A percentile compares a stretch with the other conserved stretches of the same genome.
These are phyloP conservation scores for Lentinula guzmanii DNA, from an alignment of 768 basidiomycete species.

Conservation along the genomic window DNA sequence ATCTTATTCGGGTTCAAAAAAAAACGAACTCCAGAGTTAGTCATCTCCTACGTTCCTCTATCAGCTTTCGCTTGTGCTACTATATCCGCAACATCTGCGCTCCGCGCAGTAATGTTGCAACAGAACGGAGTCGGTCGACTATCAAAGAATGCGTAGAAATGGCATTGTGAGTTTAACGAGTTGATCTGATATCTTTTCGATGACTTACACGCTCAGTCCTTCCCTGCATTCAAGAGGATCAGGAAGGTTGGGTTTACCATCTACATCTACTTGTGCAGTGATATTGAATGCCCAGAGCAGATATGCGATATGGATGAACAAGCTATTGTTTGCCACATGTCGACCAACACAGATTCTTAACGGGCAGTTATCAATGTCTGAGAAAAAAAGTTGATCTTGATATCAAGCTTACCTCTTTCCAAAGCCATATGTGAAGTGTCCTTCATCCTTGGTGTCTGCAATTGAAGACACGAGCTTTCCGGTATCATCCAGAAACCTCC, in stretches of 20 bases:
- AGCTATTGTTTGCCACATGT: slow-evolving; percentile 21
- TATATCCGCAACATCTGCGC: not conserved
- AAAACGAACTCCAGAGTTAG: not conserved
- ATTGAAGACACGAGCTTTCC: not conserved
- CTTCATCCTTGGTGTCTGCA: slow-evolving; percentile 12
- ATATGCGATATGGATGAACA: slow-evolving; percentile 23
- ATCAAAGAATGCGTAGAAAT: not conserved
- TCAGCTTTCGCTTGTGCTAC: not conserved
- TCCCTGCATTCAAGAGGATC: not conserved
- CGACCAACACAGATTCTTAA: slow-evolving; percentile 18
- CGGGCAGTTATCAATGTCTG: not conserved
- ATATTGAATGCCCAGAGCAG: slow-evolving; percentile 16
- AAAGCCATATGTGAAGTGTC: slow-evolving; percentile 20
- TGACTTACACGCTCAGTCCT: slow-evolving; percentile 1
- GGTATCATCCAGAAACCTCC: not conserved
- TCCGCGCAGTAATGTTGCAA: not conserved
- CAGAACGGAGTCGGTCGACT: not conserved
- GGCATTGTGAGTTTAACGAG: not conserved
- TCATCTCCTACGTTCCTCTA: not conserved
- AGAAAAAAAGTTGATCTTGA: not conserved
- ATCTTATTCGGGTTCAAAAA: too few species aligned
- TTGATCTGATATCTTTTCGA: not conserved
- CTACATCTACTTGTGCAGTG: not conserved
- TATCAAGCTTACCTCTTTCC: slow-evolving; percentile 11
- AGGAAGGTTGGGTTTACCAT: not conserved